Evolutionary conservation across 345 rosid species (phyloP), one percentile per base, ranked within the genome.

Genomic region (Salix suchowensis): DNA sequence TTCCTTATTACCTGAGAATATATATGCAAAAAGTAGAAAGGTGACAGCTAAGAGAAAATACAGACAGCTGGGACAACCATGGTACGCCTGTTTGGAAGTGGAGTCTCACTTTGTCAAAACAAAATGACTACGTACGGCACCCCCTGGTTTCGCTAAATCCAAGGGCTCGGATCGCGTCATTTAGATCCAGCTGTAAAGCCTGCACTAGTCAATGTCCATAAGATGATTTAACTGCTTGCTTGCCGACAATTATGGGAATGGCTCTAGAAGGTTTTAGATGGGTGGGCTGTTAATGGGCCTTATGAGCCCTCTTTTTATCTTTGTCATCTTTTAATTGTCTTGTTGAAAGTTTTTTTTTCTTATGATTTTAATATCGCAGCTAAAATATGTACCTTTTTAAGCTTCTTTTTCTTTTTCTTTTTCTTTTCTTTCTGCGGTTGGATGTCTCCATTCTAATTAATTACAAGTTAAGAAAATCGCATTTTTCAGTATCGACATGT

Each of bases 111-210:
- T 37, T 19, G 37, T 23, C 18, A 2, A 2, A 52, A 5, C 44
- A 9, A 0, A 4, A 37, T 14, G 69, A 9, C 6, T 18, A n/a
- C 60, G 68, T 68, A 55, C 73, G 78, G 74, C 71, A 7, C 6
- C 58, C 12, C 13, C n/a, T 60, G 4, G 61, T 46, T 58, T 2
- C 13, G 39, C 67, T 44, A 9, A 39, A 77, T 65, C 76, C 46
- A 36, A 71, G 24, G 65, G 71, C 52, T 61, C 4, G 26, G 12
- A 73, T 10, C 9, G 23, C 28, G 24, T 66, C 5, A 24, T 65
- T 50, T 10, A 12, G 16, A n/a, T 36, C 70, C 50, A 77, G 80
- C 80, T 77, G 80, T 70, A 77, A 70, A 48, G 65, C 32, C 3
- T 37, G 66, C 16, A 34, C 40, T 19, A 46, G 18, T 7, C 5